These are phyloP conservation scores for Neonectria magnoliae DNA, from an alignment of 2,329 filamentous ascomycete genomes.

Conservation along the genomic window DNA sequence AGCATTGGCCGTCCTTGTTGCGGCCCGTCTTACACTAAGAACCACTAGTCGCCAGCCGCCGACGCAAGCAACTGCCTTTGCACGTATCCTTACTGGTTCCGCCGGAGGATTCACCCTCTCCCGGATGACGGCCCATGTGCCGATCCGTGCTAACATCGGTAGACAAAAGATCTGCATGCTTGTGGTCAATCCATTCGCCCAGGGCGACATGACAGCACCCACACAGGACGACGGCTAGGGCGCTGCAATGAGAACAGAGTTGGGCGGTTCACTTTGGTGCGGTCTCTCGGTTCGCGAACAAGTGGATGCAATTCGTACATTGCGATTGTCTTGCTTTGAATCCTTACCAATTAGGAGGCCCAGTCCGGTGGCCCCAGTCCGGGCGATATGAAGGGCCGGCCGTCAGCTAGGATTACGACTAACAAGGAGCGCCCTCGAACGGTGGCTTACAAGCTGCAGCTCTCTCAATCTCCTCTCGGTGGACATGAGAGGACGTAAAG, in stretches of 20 bases:
- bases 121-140: background rate
- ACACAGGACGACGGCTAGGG: background rate
- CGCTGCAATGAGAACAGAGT: background rate
- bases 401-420: slow-evolving; percentile 30
- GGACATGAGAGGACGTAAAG: background rate
- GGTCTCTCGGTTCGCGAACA: background rate
- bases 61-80: background rate
- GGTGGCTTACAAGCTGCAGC: slow-evolving; percentile 4
- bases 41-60: background rate
- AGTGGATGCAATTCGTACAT: background rate
- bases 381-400: slow-evolving; percentile 37
- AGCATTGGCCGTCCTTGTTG: background rate
- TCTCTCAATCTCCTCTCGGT: background rate
- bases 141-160: background rate
- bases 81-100: background rate
- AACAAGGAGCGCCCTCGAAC: background rate
- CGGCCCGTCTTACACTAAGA: slow-evolving; percentile 20
- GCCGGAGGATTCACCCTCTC: background rate
- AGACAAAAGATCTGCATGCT: background rate
- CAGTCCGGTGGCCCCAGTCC: slow-evolving; percentile 7
- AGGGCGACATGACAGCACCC: background rate
- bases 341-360: slow-evolving; percentile 24
- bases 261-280: background rate
- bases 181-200: background rate
- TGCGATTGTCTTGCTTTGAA: slow-evolving; percentile 11